Base-by-base conservation (phyloP, 73 alveolate species). In the Blepharisma stoltei region DNA sequence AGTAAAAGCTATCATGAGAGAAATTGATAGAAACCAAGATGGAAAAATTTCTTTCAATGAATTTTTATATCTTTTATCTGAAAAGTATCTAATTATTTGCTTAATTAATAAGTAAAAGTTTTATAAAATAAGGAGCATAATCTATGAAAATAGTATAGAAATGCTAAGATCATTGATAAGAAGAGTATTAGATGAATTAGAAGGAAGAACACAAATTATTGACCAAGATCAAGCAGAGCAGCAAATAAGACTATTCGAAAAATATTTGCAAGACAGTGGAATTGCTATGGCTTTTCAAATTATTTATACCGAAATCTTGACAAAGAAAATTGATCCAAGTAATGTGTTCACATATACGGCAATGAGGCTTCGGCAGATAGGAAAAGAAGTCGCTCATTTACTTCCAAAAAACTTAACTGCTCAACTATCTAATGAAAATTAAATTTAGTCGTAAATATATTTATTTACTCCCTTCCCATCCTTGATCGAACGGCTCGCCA, bases 281-380 rank as follows among this genome's bases (percentile, higher is more conserved):
- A 65, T 81, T 65, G 82, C 68, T 38, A 23, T 41, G 60, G 84
- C 88, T 25, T 81, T 81, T 38, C 82, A 81, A 54, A 41, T 81
- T 14, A 81, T 81, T 9, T 81, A 45, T 81, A 88, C 88, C 21
- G 88, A 81, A 73, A 81, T 81, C 8, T 54, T 81, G 14, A 81
- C 79, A 32, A 81, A 81, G 70, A 81, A 81, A 32, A 81, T 81
- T 52, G 86, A 81, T 52, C 60, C 76, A 7, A 37, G 47, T 48
- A 80, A 76, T 53, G 88, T 54, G 11, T 81, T 78, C 45, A 76
- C 84, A n/a, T 81, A 81, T 32, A 81, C 88, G 14, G 88, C 88
- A 25, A 45, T 81, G 70, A 49, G 88, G n/a, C 71, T 81, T 6
- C 37, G 88, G 47, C 70, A 25, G 65, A 69, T 69, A 18, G 79